Evolutionary conservation across 495 filamentous ascomycete genomes (phyloP), one percentile per base, ranked within the genome.

Genomic region (Penicillium simplicissimum): DNA sequence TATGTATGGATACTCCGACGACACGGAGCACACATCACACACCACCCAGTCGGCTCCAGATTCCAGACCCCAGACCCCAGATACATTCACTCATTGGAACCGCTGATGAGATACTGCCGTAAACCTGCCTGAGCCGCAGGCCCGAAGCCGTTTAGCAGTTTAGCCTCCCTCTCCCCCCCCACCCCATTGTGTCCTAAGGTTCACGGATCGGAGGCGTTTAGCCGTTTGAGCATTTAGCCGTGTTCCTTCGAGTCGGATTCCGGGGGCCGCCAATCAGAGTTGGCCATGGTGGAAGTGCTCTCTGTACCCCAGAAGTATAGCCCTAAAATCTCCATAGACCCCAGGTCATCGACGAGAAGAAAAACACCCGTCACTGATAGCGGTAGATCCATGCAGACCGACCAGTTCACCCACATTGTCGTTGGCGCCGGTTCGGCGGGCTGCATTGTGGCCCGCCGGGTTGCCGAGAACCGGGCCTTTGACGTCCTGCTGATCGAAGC

Each of bases 401-500:
- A 35, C 51, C 51, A 37, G 17, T 53, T 53, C 51, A 53, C 51
- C 51, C 51, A 53, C 51, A 53, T 53, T 53, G 8, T 53, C 13
- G 51, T 53, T 11, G 51, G 51, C 51, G 51, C 51, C 28, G 25
- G 51, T 31, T 53, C 51, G 28, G 51, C 51, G 51, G 51, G 51
- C 51, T 53, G 28, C 28, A 14, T 53, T 53, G 51, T 53, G 51
- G 51, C 51, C 51, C 23, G 51, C 36, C 51, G 51, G 28, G 51
- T 53, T 11, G 51, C 51, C 28, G 51, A 53, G 51, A 53, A 53
- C 51, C 3, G 25, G 51, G 28, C 51, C 51, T 53, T 53, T 14
- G 10, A 53, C 25, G 51, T 53, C 28, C 11, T 53, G 51, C 25
- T 53, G 21, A 53, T 53, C 28, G 51, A 53, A 35, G 51, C 51